A percentile compares a stretch with the other conserved stretches of the same genome.
These are phyloP conservation scores for Boletus rufocinnamomeus DNA, from an alignment of 768 basidiomycete genomes.

Conservation along the genomic window DNA sequence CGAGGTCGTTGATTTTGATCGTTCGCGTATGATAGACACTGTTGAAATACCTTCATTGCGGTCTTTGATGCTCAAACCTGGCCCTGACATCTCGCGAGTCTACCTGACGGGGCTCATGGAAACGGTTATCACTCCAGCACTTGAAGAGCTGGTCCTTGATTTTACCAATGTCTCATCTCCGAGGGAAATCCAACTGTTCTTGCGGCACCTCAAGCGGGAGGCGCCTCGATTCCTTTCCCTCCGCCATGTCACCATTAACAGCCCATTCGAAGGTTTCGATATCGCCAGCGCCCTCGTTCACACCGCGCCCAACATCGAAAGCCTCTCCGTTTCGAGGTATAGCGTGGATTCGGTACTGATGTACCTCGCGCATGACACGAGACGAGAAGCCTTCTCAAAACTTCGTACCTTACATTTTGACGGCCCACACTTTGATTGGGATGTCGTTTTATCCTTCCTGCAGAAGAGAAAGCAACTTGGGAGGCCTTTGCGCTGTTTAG, in stretches of 20 bases:
- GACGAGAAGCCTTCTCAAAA: constrained; percentile 28
- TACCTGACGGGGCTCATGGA: constrained; percentile 30
- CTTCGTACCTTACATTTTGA: constrained; percentile 22
- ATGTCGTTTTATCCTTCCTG: constrained; percentile 29
- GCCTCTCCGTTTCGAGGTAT: constrained; percentile 31
- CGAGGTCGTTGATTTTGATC: constrained; percentile 32
- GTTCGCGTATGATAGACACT: constrained; percentile 1
- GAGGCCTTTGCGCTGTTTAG: constrained; percentile 19
- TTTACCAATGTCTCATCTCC: constrained; percentile 28
- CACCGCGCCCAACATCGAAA: constrained; percentile 27
- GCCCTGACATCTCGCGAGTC: constrained; percentile 29
- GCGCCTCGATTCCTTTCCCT: constrained; percentile 29
- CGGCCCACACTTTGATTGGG: constrained; percentile 34
- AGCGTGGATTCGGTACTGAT: constrained; percentile 25
- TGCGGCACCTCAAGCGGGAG: constrained; percentile 31
- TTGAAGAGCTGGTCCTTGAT: constrained; percentile 29
- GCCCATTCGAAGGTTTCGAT: constrained; percentile 29
- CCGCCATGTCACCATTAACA: constrained; percentile 22
- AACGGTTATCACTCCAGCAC: constrained; percentile 25
- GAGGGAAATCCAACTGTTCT: constrained; percentile 32
- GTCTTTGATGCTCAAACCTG: constrained; percentile 26
- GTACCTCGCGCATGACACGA: constrained; percentile 30
- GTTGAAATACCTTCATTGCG: constrained; percentile 25
- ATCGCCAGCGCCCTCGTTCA: constrained; percentile 25
- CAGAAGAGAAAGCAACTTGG: constrained; percentile 25